Percentiles rank a stretch among this genome's conserved stretches.
Evolutionary conservation across 768 basidiomycete genomes (phyloP).

Genomic region (Stropharia rugosoannulata): DNA sequence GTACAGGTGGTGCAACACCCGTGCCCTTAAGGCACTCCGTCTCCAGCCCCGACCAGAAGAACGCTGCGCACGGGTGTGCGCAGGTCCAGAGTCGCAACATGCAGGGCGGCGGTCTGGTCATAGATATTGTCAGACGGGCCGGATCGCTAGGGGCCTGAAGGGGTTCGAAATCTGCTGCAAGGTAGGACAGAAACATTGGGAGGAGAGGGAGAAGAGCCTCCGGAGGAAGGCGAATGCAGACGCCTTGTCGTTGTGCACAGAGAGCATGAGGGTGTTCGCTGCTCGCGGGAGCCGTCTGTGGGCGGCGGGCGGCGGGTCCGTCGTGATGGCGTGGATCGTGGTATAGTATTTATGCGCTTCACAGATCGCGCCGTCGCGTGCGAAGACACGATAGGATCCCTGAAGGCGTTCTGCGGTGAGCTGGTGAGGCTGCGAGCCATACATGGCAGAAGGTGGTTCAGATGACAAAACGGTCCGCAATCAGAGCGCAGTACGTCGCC

Average conservation of each 20-base stretch:
- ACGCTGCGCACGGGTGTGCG: conserved; percentile 35
- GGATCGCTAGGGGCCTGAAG: conserved; percentile 4
- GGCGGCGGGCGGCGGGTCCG: conserved; percentile 1
- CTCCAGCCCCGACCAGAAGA: conserved; percentile 41
- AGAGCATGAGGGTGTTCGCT: conserved; percentile 44
- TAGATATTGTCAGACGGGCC: conserved; percentile 35
- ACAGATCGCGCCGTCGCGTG: conserved; percentile 42
- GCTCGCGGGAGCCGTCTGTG: conserved; percentile 17
- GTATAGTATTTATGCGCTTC: conserved; percentile 38
- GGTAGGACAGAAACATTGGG: not conserved
- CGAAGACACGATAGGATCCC: conserved; percentile 46
- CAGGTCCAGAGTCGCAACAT: conserved; percentile 42
- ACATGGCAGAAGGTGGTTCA: no score
- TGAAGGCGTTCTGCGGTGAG: conserved; percentile 48
- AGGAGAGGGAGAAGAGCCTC: not conserved
- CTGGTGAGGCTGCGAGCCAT: no score
- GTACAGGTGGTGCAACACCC: not conserved
- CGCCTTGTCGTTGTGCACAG: conserved; percentile 36
- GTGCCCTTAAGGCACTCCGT: not conserved
- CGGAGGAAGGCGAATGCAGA: conserved; percentile 49
- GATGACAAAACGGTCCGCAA: no score
- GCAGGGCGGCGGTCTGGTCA: conserved; percentile 46
- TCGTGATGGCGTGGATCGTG: conserved; percentile 29
- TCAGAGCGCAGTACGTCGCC: no score
- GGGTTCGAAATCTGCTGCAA: not conserved